Base-by-base conservation (phyloP, 2,329 filamentous ascomycete genomes). In the Neurospora sp. region DNA sequence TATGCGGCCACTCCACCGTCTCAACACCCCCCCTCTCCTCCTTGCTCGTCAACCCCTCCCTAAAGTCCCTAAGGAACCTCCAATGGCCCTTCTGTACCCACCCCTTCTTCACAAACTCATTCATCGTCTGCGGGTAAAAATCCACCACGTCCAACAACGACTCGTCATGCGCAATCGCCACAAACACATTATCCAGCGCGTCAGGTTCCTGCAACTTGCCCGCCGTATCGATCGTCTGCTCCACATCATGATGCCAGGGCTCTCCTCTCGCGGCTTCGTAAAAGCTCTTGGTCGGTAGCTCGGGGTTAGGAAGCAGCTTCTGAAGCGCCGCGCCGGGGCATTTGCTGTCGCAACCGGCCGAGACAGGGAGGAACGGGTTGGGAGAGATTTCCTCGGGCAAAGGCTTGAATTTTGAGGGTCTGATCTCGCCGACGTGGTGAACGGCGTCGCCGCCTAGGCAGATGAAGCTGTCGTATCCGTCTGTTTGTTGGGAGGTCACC, bases 1-100 rank as follows among this genome's bases (percentile, higher is more conserved):
- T 62, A 62, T 62, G 52, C 23, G 52, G 52, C 52, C 52, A 62
- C 28, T 62, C 52, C 11, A 62, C 52, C 52, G 23, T 36, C 23
- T 62, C 52, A 33, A 62, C 52, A 17, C 52, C 52, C 39, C 70
- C 73, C 11, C 76, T 68, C 46, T 76, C 74, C 17, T 75, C 76
- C 37, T 77, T 73, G 52, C 75, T 74, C 0, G 76, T 76, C 11
- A 84, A 77, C 0, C 82, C 83, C 37, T 78, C 75, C 6, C 81
- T 78, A 72, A 85, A 85, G 70, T 87, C 85, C 40, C 77, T 79
- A 73, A 87, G 75, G 74, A 87, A 88, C 68, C 79, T 74, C 82
- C 85, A 88, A 40, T 81, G 76, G 1, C 77, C 77, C 71, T 83
- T 81, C 66, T 79, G 74, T n/a, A 77, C 80, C 81, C 82, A 84